These are phyloP conservation scores for Fomitopsis pulvina DNA, from an alignment of 768 basidiomycete genomes.

Conservation along the genomic window DNA sequence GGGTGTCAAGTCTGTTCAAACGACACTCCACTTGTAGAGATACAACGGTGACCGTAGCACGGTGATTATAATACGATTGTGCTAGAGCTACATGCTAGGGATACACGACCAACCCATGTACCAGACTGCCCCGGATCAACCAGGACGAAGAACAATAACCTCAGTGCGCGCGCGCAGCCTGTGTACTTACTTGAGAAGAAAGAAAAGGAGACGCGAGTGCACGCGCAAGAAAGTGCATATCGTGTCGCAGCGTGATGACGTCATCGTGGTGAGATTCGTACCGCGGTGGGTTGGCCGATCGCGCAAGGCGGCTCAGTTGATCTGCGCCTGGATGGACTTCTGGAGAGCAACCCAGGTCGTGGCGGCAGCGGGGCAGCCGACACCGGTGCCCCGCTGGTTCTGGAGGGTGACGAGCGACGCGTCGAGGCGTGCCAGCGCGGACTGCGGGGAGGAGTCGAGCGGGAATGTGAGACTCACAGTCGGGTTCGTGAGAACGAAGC, in stretches of 20 bases:
- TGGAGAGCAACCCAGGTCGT: slow-evolving; percentile 46
- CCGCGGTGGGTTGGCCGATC: neutral
- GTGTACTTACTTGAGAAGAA: neutral
- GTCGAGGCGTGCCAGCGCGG: slow-evolving; percentile 38
- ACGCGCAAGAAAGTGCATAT: neutral
- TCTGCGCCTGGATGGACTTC: slow-evolving; percentile 10
- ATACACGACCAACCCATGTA: too few relatives aligned
- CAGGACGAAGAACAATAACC: neutral
- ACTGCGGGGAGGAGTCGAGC: slow-evolving; percentile 30
- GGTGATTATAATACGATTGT: neutral
- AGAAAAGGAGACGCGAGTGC: neutral
- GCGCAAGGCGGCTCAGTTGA: neutral
- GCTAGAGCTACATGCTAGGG: neutral
- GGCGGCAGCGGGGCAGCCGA: slow-evolving; percentile 56
- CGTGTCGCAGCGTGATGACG: neutral
- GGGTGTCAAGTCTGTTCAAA: too few relatives aligned
- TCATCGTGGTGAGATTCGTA: neutral
- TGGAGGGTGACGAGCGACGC: slow-evolving; percentile 60
- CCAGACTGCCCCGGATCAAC: neutral
- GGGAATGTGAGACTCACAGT: slow-evolving; percentile 35
- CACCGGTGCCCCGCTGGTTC: slow-evolving; percentile 59
- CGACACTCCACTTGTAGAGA: too few relatives aligned
- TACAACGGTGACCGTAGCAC: neutral
- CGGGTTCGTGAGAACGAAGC: slow-evolving; percentile 35
- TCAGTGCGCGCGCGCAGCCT: neutral